Conservation (phyloP, 805 yeast species). For the Tetrapisispora pingtungensis region DNA sequence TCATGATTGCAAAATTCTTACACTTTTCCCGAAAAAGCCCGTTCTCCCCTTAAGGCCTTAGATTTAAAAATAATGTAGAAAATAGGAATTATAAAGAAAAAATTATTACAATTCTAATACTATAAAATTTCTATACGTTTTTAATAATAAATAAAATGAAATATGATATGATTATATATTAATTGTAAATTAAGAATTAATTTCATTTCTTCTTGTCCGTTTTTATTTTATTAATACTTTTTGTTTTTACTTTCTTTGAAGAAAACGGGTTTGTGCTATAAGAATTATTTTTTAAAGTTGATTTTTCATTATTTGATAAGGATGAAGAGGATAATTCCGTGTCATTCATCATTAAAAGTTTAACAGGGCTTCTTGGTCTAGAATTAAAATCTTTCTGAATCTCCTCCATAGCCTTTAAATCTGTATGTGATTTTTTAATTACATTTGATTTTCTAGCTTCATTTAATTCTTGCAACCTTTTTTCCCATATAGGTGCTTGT, state of each 20-base stretch:
- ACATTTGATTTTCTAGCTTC: conserved; percentile 36
- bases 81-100: too few species aligned
- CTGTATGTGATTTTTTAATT: conserved; percentile 24
- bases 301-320: neutral
- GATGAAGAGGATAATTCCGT: neutral
- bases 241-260: neutral
- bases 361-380: conserved; percentile 1
- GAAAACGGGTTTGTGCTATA: neutral
- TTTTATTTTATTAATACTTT: neutral
- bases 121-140: too few species aligned
- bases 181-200: neutral
- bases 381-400: neutral
- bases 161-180: neutral
- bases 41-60: too few species aligned
- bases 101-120: neutral
- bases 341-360: conserved; percentile 1
- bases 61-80: too few species aligned
- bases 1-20: too few species aligned
- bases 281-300: neutral
- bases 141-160: too few species aligned
- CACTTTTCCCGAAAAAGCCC: too few species aligned
- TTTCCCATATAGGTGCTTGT: conserved; percentile 56
- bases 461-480: conserved; percentile 55
- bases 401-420: conserved; percentile 9
- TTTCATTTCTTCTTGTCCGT: neutral